Evolutionary conservation across 495 filamentous ascomycete species (phyloP).

Genomic region (Coniosporium apollinis): DNA sequence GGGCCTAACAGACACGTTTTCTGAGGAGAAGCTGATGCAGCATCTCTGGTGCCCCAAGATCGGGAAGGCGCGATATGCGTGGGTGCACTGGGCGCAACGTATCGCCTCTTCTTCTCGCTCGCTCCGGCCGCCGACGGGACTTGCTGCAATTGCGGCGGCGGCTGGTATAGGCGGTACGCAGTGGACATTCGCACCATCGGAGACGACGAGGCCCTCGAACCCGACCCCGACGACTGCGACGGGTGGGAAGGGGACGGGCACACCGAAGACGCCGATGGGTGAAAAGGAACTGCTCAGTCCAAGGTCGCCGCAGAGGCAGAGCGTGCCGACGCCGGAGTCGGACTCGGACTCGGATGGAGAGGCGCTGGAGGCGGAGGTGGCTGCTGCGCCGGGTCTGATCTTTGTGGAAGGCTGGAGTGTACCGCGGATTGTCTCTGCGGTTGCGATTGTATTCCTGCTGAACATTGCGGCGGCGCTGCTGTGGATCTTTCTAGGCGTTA

Average conservation of each 20-base stretch:
- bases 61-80: slow-evolving; percentile 11
- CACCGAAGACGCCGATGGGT: slow-evolving; percentile 2
- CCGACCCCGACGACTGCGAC: neutral
- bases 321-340: neutral
- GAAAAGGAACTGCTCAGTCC: neutral
- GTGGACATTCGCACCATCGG: no score
- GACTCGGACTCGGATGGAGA: slow-evolving; percentile 1
- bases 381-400: slow-evolving; percentile 5
- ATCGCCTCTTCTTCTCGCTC: slow-evolving; percentile 4
- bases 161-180: no score
- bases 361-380: slow-evolving; percentile 4
- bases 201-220: neutral
- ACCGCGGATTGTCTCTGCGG: slow-evolving; percentile 6
- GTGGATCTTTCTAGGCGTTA: slow-evolving; percentile 15
- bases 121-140: neutral
- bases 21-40: slow-evolving; percentile 10
- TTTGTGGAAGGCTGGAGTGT: slow-evolving; percentile 15
- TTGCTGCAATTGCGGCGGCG: no score
- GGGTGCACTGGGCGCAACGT: slow-evolving; percentile 16
- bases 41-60: slow-evolving; percentile 8
- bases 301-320: neutral
- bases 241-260: no score
- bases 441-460: slow-evolving; percentile 4
- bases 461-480: slow-evolving; percentile 10
- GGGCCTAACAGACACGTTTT: slow-evolving; percentile 13